A percentile compares a stretch with the other conserved stretches of the same genome.
Conservation (phyloP, 192 early-diverging fungal genomes). For the Coemansia sp. region DNA sequence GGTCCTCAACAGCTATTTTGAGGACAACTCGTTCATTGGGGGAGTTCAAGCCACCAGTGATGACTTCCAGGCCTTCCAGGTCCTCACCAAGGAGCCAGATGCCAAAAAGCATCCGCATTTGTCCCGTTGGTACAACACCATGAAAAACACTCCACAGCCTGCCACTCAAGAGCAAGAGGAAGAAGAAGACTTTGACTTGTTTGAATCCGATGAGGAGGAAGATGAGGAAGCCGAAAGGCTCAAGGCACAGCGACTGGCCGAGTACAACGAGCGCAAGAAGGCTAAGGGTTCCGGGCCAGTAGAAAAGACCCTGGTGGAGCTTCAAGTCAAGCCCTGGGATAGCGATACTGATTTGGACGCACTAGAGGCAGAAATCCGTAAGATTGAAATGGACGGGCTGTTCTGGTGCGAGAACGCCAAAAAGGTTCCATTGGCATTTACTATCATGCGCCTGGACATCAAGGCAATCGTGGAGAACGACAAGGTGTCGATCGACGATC, state of each 20-base stretch:
- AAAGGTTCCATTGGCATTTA: slow-evolving; percentile 81
- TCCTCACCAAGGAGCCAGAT: slow-evolving; percentile 67
- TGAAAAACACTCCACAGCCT: slow-evolving; percentile 57
- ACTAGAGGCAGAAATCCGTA: slow-evolving; percentile 68
- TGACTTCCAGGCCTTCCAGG: slow-evolving; percentile 67
- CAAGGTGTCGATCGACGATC: not conserved
- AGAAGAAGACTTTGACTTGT: slow-evolving; percentile 91
- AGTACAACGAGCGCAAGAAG: slow-evolving; percentile 84
- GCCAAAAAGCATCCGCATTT: slow-evolving; percentile 75
- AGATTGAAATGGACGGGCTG: slow-evolving; percentile 81
- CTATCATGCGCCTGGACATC: slow-evolving; percentile 92
- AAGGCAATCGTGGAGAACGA: slow-evolving; percentile 46
- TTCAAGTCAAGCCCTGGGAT: slow-evolving; percentile 98
- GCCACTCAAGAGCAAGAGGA: slow-evolving; percentile 55
- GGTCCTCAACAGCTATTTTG: slow-evolving; percentile 2
- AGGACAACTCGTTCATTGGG: not conserved
- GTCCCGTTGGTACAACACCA: slow-evolving; percentile 94
- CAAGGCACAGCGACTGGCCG: slow-evolving; percentile 81
- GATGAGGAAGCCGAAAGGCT: slow-evolving; percentile 84
- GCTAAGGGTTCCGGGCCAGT: slow-evolving; percentile 73
- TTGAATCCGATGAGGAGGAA: slow-evolving; percentile 85
- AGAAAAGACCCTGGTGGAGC: slow-evolving; percentile 86
- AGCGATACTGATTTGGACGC: slow-evolving; percentile 86
- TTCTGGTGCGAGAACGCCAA: slow-evolving; percentile 76
- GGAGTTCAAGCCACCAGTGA: not conserved